Conservation (phyloP, 352 stramenopile genomes). For the Phytophthora palmivora region DNA sequence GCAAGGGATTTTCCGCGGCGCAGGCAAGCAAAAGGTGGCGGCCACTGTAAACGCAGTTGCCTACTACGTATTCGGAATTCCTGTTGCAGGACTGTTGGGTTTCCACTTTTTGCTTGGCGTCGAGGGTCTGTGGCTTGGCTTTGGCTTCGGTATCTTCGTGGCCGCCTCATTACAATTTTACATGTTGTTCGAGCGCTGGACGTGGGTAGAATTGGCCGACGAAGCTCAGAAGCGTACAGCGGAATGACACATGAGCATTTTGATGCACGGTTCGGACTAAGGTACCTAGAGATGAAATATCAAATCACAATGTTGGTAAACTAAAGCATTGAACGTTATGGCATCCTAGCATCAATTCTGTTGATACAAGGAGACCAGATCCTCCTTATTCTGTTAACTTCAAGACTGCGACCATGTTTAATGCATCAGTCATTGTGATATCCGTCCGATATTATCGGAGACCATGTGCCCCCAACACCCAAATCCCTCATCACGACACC, state of each 20-base stretch:
- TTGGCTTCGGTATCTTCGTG: conserved; percentile 54
- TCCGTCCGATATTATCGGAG: too few relatives aligned
- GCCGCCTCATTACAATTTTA: conserved; percentile 43
- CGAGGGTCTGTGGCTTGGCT: conserved; percentile 64
- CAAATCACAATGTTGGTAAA: too few relatives aligned
- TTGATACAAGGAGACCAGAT: too few relatives aligned
- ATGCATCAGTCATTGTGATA: too few relatives aligned
- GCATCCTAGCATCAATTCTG: too few relatives aligned
- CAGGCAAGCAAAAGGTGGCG: conserved; percentile 63
- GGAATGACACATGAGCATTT: conserved; percentile 29
- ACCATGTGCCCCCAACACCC: too few relatives aligned
- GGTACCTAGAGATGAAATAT: too few relatives aligned
- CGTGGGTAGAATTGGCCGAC: conserved; percentile 46
- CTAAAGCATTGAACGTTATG: too few relatives aligned
- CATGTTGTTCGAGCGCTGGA: conserved; percentile 45
- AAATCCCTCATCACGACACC: too few relatives aligned
- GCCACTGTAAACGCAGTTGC: conserved; percentile 72
- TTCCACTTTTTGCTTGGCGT: conserved; percentile 59
- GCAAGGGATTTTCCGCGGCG: conserved; percentile 75
- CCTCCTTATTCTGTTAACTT: too few relatives aligned
- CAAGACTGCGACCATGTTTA: too few relatives aligned
- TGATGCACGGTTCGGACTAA: too few relatives aligned
- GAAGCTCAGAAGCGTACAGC: conserved; percentile 50
- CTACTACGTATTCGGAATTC: conserved; percentile 82
- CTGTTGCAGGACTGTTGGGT: conserved; percentile 59